Base-by-base conservation (phyloP, 208 protist genomes). In the Lotmaria passim region DNA sequence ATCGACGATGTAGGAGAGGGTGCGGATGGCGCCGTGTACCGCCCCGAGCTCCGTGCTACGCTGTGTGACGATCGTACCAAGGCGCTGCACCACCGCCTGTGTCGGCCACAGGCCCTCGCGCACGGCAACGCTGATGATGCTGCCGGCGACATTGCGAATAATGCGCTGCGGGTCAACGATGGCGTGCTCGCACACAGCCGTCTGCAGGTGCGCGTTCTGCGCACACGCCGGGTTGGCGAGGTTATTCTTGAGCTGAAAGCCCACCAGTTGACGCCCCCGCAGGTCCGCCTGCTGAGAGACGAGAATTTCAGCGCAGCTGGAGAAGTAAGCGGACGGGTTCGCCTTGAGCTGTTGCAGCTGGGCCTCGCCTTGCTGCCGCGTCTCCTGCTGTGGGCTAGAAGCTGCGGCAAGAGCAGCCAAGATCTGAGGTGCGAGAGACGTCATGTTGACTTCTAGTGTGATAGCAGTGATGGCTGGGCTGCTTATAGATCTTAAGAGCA, bases 221-320 rank as follows among this genome's bases (percentile, higher is more conserved):
- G 81, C 61, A 26, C 82, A 89, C 7, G 77, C 61, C 2, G 87
- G 86, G 53, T 89, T 61, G 11, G 71, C 53, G 24, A 96, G 70
- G 55, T 82, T 78, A 48, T 93, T 93, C 77, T 94, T 94, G 30
- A 96, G 56, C 66, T 93, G 68, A 24, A 86, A 89, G 19, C 89
- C 89, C 0, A 82, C 85, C 31, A 92, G 75, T 57, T 90, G 84
- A 2, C 89, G 55, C 4, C 84, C 85, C 11, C 67, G 69, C 7
- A 79, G 78, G 34, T 79, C 68, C 0, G 83, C 76, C n/a, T 47
- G 34, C 10, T 75, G 56, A 11, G 71, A 69, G 24, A 86, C 81
- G 31, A 96, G 67, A 28, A 96, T 72, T 52, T 87, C 78, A 0
- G 83, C 82, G 28, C 89, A 96, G 47, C 71, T 75, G 38, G 74